These are phyloP conservation scores for Phytophthora cactorum DNA, from an alignment of 352 stramenopile species.

Conservation along the genomic window DNA sequence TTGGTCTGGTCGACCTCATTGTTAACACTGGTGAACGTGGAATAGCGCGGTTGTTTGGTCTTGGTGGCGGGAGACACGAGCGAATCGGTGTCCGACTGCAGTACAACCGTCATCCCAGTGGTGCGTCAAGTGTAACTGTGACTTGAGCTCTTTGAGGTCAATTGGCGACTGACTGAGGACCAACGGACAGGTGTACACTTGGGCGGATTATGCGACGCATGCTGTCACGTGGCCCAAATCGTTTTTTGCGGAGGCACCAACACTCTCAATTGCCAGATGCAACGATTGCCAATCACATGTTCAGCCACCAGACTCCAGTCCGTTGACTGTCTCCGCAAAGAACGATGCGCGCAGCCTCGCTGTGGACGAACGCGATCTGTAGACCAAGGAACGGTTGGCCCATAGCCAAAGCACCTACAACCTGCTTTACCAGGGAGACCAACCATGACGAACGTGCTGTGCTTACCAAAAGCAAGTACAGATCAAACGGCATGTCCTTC, in stretches of 20 bases:
- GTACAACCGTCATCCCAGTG: conserved; percentile 5
- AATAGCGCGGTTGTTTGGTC: conserved; percentile 22
- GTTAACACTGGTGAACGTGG: conserved; percentile 18
- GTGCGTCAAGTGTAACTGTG: background rate
- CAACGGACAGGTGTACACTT: background rate
- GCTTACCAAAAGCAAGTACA: too few relatives aligned
- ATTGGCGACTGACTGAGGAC: conserved; percentile 10
- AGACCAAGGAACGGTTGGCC: too few relatives aligned
- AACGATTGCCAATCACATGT: too few relatives aligned
- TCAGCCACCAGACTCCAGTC: too few relatives aligned
- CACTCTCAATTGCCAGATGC: background rate
- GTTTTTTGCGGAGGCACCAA: background rate
- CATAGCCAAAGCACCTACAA: too few relatives aligned
- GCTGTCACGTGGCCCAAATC: background rate
- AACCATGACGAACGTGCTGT: too few relatives aligned
- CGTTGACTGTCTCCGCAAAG: too few relatives aligned
- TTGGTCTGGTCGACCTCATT: background rate
- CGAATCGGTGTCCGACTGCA: conserved; percentile 4
- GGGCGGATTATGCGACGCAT: background rate
- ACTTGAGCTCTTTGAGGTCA: conserved; percentile 2
- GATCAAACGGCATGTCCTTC: too few relatives aligned
- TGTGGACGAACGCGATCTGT: background rate
- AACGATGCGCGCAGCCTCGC: background rate
- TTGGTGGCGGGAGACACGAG: conserved; percentile 21
- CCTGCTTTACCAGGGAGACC: too few relatives aligned